A percentile compares a stretch with the other conserved stretches of the same genome.
These are phyloP conservation scores for Veloporphyrellus conicus DNA, from an alignment of 1,284 basidiomycete genomes.

Conservation along the genomic window DNA sequence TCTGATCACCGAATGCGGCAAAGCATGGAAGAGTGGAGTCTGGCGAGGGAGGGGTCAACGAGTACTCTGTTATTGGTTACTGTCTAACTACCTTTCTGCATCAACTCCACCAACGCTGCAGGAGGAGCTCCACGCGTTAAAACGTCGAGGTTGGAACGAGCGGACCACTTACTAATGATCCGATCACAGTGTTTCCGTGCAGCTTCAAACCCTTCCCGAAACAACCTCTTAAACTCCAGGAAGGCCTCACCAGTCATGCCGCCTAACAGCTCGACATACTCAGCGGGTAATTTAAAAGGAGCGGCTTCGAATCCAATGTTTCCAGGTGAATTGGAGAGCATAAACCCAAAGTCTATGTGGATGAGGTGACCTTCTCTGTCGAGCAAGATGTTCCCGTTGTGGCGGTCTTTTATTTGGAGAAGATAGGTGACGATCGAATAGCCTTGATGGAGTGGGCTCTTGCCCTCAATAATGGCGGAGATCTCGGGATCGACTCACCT, in stretches of 20 bases:
- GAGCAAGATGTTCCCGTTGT: slow-evolving; percentile 97
- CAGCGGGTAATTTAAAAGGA: slow-evolving; percentile 92
- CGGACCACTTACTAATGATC: slow-evolving; percentile 74
- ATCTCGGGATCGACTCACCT: slow-evolving; percentile 41
- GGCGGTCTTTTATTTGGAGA: slow-evolving; percentile 97
- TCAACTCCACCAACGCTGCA: slow-evolving; percentile 86
- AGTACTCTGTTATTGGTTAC: background rate
- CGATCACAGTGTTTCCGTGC: slow-evolving; percentile 96
- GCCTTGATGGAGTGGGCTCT: slow-evolving; percentile 41
- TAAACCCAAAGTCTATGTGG: slow-evolving; percentile 99
- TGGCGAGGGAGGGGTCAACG: slow-evolving; percentile 31
- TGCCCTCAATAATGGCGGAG: background rate
- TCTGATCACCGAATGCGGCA: slow-evolving; percentile 84
- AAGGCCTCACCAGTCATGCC: slow-evolving; percentile 79
- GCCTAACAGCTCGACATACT: slow-evolving; percentile 96
- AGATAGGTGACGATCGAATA: slow-evolving; percentile 95
- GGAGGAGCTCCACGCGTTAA: slow-evolving; percentile 4
- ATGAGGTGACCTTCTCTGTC: slow-evolving; percentile 93
- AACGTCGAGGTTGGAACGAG: slow-evolving; percentile 1
- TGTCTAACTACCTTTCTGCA: slow-evolving; percentile 78
- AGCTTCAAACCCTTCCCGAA: slow-evolving; percentile 90
- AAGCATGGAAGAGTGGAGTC: slow-evolving; percentile 95
- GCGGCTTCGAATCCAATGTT: slow-evolving; percentile 98
- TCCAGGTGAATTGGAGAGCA: slow-evolving; percentile 94
- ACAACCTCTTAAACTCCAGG: slow-evolving; percentile 81